Conservation (phyloP, 257 asterid species). For the Solanum phureja region DNA sequence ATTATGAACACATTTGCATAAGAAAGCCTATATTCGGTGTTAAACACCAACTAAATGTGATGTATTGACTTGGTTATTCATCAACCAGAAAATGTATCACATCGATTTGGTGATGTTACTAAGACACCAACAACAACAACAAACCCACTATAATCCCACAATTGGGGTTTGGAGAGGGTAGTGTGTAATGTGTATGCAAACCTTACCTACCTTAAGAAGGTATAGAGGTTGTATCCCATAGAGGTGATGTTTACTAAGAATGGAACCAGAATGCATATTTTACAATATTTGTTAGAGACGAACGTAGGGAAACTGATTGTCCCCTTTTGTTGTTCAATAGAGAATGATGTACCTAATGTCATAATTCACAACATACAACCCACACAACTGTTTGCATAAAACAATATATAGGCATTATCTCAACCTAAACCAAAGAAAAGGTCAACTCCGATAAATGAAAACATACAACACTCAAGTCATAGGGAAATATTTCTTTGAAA, state of each 20-base stretch:
- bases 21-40: not conserved
- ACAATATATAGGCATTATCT: not conserved
- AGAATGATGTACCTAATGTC: not conserved
- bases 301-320: not conserved
- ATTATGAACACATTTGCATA: not conserved
- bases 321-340: not conserved
- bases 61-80: not conserved
- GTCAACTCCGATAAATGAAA: not conserved
- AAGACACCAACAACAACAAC: not conserved
- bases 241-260: not conserved
- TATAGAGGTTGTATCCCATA: not conserved
- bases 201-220: not conserved
- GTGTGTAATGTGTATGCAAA: not conserved
- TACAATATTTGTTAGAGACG: not conserved
- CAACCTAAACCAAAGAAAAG: not conserved
- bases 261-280: not conserved
- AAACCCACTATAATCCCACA: not conserved
- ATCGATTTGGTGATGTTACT: not conserved
- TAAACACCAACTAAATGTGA: not conserved
- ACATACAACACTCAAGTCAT: not conserved
- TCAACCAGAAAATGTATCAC: not conserved
- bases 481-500: not conserved
- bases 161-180: not conserved
- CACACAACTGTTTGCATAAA: not conserved
- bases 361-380: not conserved